Evolutionary conservation across 163 green algal species (phyloP), one percentile per base, ranked within the genome.

Genomic region (Volvox carteri): DNA sequence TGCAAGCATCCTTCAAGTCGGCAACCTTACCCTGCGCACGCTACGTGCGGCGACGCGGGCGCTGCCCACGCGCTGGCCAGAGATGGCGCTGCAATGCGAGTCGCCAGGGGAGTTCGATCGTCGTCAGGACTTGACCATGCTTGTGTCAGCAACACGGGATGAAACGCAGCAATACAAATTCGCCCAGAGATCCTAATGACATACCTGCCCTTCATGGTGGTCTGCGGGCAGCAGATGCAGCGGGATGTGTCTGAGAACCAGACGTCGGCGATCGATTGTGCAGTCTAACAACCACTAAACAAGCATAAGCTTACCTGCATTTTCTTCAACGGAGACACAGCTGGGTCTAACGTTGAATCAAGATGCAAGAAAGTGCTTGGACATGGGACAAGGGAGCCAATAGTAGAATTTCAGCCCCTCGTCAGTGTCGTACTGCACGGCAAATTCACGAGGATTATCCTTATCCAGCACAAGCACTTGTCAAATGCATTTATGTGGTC

Each of bases 141-240:
- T n/a, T n/a, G n/a, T n/a, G n/a, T n/a, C n/a, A n/a, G n/a, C n/a
- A n/a, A n/a, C n/a, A n/a, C n/a, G n/a, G n/a, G n/a, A n/a, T n/a
- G n/a, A 65, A 65, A 65, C 6, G 3, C 4, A 65, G 28, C 54
- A 19, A 23, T 2, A 65, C 6, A 65, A 30, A 12, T 23, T 23
- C 7, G 28, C 19, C 25, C 28, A 60, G 54, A 65, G 25, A 25
- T 28, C 3, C 3, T 11, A 65, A 25, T 5, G 6, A 44, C 58
- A 65, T 60, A 87, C 80, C 80, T 87, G 80, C 80, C 39, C 30
- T 68, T 67, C 80, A 87, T 87, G 62, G 80, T 87, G 60, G 65
- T 78, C 80, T 87, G 73, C 73, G 28, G 16, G 21, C 44, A 80
- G 42, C 25, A 12, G 41, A 65, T 25, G 44, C 39, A 41, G 33